phyloP scores from a whole-genome alignment of 163 green algal species.

The Trebouxia gelatinosa region DNA sequence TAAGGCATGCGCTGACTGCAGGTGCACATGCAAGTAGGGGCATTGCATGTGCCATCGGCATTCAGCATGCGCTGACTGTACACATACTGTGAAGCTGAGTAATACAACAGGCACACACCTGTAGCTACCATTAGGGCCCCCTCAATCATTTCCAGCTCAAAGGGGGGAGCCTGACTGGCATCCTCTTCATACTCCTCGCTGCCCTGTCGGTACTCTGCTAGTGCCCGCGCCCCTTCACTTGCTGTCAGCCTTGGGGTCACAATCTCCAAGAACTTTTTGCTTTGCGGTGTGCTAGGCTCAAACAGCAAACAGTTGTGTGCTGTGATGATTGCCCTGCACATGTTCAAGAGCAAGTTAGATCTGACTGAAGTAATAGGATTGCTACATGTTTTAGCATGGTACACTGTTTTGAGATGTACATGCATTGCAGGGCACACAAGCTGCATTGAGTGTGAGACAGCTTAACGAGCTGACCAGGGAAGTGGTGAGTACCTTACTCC shows the following conservation, averaged over 20 bases:
- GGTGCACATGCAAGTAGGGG: too few relatives aligned
- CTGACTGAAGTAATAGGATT: not conserved
- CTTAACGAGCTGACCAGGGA: not conserved
- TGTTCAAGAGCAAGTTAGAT: not conserved
- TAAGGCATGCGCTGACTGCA: too few relatives aligned
- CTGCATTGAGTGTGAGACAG: not conserved
- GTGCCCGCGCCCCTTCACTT: conserved; percentile 21
- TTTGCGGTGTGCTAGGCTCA: conserved; percentile 51
- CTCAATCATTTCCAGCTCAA: conserved; percentile 94
- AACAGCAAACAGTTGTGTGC: conserved; percentile 88
- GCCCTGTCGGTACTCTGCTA: not conserved
- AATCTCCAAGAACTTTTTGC: conserved; percentile 77
- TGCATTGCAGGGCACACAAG: not conserved
- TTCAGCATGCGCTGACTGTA: too few relatives aligned
- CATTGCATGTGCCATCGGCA: too few relatives aligned
- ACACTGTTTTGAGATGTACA: not conserved
- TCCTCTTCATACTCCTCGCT: conserved; percentile 26
- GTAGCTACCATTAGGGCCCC: conserved; percentile 86
- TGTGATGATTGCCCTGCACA: conserved; percentile 74
- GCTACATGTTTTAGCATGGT: not conserved
- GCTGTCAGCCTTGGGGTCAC: conserved; percentile 61
- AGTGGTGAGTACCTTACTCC: conserved; percentile 67
- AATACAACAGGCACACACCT: too few relatives aligned
- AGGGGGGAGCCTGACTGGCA: conserved; percentile 59
- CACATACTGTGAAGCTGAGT: too few relatives aligned